Evolutionary conservation across 2,329 filamentous ascomycete species (phyloP), one percentile per base, ranked within the genome.

Genomic region (Aspergillus hortae): DNA sequence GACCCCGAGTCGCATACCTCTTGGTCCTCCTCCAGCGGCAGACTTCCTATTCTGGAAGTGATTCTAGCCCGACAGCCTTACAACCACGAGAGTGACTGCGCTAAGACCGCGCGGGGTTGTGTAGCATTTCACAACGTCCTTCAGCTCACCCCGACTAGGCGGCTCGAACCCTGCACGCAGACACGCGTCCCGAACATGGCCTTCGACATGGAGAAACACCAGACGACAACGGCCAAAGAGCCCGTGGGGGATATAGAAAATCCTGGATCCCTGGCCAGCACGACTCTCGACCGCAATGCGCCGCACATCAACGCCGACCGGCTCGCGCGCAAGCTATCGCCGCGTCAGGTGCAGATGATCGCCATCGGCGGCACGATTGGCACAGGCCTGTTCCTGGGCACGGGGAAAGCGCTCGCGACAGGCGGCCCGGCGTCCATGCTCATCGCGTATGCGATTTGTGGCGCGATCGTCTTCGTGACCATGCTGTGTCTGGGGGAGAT

Each of bases 311-410:
- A 67, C 21, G 71, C 74, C 2, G 79, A 83, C 59, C 72, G 70
- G 48, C 72, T 86, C 10, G 74, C 74, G 17, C 79, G 83, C 4
- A 77, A 80, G 40, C 73, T 86, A 11, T 82, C 80, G 2, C 72
- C 80, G 14, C 78, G 83, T n/a, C 84, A 86, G 65, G 80, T 86
- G 10, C 83, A 86, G 69, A 86, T 87, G 82, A 84, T 87, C 55
- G 84, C 84, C 41, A 74, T 76, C 51, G 73, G 70, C 5, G 73
- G 73, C 19, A 74, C 72, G 6, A 75, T 75, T 43, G 70, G 67
- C 12, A 85, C 83, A 0, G 83, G 83, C 2, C 67, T 86, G 4
- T 86, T 86, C 57, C 72, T 87, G 5, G 83, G 83, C 27, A 84
- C 81, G 0, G 83, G 83, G 9, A 81, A 80, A 61, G 79, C 81